Evolutionary conservation across 1,284 basidiomycete species (phyloP).

Genomic region (Paramarasmius palmivorus): DNA sequence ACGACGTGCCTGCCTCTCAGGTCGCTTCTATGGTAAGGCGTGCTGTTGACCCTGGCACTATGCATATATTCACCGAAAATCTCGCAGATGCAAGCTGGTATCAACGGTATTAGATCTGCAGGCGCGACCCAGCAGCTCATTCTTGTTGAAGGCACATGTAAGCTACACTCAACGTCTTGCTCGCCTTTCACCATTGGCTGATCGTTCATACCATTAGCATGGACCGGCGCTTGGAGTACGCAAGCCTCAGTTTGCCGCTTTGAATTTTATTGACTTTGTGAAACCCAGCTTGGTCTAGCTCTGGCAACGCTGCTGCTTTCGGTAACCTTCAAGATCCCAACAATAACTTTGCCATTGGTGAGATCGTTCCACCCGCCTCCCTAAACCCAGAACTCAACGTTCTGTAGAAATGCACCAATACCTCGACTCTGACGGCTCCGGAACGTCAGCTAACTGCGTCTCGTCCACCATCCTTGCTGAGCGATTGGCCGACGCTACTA

Average conservation of each 20-base stretch:
- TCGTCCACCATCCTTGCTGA: conserved; percentile 59
- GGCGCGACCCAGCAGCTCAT: conserved; percentile 61
- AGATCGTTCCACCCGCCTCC: conserved; percentile 15
- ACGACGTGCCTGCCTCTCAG: conserved; percentile 48
- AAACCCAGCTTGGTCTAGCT: conserved; percentile 47
- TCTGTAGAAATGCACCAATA: conserved; percentile 66
- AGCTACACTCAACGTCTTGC: conserved; percentile 25
- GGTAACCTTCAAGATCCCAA: conserved; percentile 54
- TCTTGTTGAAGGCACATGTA: conserved; percentile 51
- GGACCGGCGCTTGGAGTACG: conserved; percentile 51
- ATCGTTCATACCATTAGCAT: conserved; percentile 27
- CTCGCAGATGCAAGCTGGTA: conserved; percentile 61
- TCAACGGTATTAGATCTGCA: conserved; percentile 60
- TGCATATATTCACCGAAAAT: too few species aligned
- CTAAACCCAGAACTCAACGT: background rate
- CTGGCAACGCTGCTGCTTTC: conserved; percentile 58
- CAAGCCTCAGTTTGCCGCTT: conserved; percentile 1
- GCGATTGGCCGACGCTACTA: conserved; percentile 54
- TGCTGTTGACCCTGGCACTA: too few species aligned
- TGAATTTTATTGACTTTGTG: background rate
- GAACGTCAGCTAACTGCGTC: conserved; percentile 55
- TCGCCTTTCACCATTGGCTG: conserved; percentile 24
- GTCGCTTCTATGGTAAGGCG: conserved; percentile 45
- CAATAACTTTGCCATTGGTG: conserved; percentile 62
- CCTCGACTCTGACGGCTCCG: conserved; percentile 66